A percentile compares a stretch with the other conserved stretches of the same genome.
These are phyloP conservation scores for Zygoascus sp. DNA, from an alignment of 1,139 yeast genomes.

Conservation along the genomic window DNA sequence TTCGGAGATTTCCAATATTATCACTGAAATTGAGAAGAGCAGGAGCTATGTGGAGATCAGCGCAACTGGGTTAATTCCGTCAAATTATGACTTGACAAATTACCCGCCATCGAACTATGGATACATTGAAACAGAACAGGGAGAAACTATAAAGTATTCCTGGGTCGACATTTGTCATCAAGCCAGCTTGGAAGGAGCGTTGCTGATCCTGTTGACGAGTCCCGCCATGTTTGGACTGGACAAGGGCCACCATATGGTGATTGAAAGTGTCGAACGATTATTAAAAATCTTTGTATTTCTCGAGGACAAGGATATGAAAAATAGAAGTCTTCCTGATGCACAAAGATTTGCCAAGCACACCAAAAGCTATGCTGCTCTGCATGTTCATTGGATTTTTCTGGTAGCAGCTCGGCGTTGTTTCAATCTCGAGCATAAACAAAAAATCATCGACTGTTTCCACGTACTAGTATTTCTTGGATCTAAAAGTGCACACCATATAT, in stretches of 20 bases:
- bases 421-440: neutral
- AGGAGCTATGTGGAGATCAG: constrained; percentile 7
- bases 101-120: constrained; percentile 3
- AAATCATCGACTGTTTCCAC: neutral
- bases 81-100: neutral
- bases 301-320: constrained; percentile 28
- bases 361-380: constrained; percentile 1
- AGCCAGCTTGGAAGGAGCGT: constrained; percentile 47
- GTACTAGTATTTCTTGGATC: constrained; percentile 6
- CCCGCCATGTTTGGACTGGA: constrained; percentile 42
- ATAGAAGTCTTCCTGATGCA: neutral
- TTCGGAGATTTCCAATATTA: neutral
- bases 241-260: constrained; percentile 47
- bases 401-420: constrained; percentile 5
- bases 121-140: neutral
- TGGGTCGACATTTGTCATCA: constrained; percentile 73
- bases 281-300: constrained; percentile 40
- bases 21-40: neutral
- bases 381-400: constrained; percentile 4
- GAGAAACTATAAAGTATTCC: constrained; percentile 30
- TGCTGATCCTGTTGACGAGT: constrained; percentile 44
- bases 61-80: constrained; percentile 7
- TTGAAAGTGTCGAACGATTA: constrained; percentile 46
- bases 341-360: constrained; percentile 7
- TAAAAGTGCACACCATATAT: constrained; percentile 1